Evolutionary conservation across 345 rosid species (phyloP).

Genomic region (Hevea brasiliensis): DNA sequence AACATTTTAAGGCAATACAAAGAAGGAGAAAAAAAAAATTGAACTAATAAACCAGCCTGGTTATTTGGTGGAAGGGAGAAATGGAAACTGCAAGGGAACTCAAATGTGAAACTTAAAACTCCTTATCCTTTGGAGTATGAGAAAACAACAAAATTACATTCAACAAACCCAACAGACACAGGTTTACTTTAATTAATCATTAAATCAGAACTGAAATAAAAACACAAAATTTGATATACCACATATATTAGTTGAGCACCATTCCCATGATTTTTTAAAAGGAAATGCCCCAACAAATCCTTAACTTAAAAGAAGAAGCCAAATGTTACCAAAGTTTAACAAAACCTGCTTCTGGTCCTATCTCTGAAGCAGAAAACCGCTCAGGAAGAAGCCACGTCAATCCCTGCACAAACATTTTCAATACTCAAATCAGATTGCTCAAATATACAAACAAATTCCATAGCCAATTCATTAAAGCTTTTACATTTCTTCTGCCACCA

Average conservation of each 20-base stretch:
- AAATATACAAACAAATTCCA: not conserved
- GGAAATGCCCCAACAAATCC: constrained; percentile 11
- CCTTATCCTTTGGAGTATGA: not conserved
- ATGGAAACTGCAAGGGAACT: not conserved
- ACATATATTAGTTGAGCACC: not conserved
- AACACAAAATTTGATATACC: not conserved
- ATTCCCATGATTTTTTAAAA: not conserved
- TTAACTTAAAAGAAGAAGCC: constrained; percentile 45
- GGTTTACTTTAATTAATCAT: not conserved
- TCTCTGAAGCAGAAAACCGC: constrained; percentile 84
- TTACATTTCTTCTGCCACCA: not conserved
- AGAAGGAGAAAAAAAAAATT: not conserved
- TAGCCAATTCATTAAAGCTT: constrained; percentile 4
- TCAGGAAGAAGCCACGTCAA: constrained; percentile 94
- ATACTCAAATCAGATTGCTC: constrained; percentile 15
- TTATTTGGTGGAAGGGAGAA: constrained; percentile 2
- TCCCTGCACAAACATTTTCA: constrained; percentile 54
- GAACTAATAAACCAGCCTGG: not conserved
- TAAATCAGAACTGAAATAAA: not conserved
- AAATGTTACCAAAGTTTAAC: constrained; percentile 86
- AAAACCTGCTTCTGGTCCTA: constrained; percentile 99
- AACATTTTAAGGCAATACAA: constrained; percentile 1
- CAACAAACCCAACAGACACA: not conserved
- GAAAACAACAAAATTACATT: not conserved
- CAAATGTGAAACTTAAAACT: not conserved